Percentiles rank a stretch among this genome's conserved stretches.
These are phyloP conservation scores for Euphrasia confusa DNA, from an alignment of 257 asterid genomes.

Conservation along the genomic window DNA sequence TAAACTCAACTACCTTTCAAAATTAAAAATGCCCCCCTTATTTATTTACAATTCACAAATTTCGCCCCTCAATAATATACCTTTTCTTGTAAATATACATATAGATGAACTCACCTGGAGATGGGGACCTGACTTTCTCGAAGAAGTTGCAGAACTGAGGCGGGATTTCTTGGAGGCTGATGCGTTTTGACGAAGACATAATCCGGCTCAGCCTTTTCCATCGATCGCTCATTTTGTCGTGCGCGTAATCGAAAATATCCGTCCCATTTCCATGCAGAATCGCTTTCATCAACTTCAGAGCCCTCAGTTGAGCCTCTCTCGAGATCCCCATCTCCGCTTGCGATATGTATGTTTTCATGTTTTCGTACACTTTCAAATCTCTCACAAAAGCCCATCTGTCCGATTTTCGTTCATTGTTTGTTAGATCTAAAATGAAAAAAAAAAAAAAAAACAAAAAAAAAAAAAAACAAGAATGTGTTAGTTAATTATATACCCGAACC, in stretches of 20 bases:
- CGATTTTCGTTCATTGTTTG: too few species aligned
- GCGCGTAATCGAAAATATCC: conserved; percentile 39
- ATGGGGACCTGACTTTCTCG: conserved; percentile 48
- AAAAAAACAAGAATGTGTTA: not conserved
- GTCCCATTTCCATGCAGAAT: conserved; percentile 35
- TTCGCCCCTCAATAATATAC: too few species aligned
- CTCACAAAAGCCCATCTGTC: conserved; percentile 70
- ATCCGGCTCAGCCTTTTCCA: conserved; percentile 46
- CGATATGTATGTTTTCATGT: conserved; percentile 30
- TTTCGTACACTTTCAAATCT: conserved; percentile 40
- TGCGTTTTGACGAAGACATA: conserved; percentile 41
- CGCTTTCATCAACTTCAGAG: conserved; percentile 47
- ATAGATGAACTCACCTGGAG: conserved; percentile 52
- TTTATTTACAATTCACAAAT: too few species aligned
- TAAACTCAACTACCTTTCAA: too few species aligned
- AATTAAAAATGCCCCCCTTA: too few species aligned
- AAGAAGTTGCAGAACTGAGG: conserved; percentile 51
- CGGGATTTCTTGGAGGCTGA: conserved; percentile 48
- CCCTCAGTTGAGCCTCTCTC: conserved; percentile 58
- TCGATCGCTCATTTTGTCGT: conserved; percentile 44
- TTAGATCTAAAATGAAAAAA: not conserved
- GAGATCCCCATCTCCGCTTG: conserved; percentile 49
- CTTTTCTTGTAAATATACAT: too few species aligned
- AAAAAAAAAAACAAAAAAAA: not conserved
- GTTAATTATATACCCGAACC: conserved; percentile 52